These are phyloP conservation scores for Cutaneotrichosporon cutaneum DNA, from an alignment of 1,284 basidiomycete genomes.

Conservation along the genomic window DNA sequence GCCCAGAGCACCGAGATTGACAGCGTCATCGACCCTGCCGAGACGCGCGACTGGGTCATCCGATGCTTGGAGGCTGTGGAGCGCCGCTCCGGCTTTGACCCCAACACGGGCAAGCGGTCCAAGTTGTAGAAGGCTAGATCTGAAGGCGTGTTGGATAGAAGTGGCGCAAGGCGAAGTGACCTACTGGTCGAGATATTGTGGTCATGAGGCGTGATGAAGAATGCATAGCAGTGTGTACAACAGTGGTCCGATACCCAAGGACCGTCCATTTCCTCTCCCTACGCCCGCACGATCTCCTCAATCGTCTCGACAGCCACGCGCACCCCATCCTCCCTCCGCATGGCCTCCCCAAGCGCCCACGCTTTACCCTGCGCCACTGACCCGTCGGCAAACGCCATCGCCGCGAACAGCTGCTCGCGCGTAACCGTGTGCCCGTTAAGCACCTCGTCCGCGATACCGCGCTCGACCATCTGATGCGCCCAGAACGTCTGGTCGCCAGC, in stretches of 20 bases:
- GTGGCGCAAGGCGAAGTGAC: no score
- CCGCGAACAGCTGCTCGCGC: not conserved
- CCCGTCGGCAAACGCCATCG: conserved; percentile 3
- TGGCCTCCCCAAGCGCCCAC: not conserved
- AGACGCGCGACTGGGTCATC: conserved; percentile 26
- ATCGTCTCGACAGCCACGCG: not conserved
- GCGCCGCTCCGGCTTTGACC: conserved; percentile 6
- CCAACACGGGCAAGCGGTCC: not conserved
- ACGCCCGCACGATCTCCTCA: not conserved
- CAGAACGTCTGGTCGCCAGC: conserved; percentile 3
- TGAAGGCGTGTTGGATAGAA: not conserved
- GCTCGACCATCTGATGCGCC: not conserved
- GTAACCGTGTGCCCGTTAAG: not conserved
- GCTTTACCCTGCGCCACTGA: not conserved
- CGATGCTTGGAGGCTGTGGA: conserved; percentile 19
- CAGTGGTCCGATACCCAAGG: no score
- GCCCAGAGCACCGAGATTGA: conserved; percentile 27
- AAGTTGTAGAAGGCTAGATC: conserved; percentile 7
- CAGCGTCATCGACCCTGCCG: conserved; percentile 25
- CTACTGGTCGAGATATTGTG: no score
- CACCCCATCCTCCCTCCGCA: not conserved
- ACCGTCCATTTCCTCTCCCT: no score
- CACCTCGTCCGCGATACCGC: not conserved
- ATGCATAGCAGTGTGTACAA: not conserved
- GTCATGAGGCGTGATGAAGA: not conserved